Percentiles rank a stretch among this genome's conserved stretches.
Conservation (phyloP, 2,329 filamentous ascomycete genomes). For the Plenodomus lindquistii region DNA sequence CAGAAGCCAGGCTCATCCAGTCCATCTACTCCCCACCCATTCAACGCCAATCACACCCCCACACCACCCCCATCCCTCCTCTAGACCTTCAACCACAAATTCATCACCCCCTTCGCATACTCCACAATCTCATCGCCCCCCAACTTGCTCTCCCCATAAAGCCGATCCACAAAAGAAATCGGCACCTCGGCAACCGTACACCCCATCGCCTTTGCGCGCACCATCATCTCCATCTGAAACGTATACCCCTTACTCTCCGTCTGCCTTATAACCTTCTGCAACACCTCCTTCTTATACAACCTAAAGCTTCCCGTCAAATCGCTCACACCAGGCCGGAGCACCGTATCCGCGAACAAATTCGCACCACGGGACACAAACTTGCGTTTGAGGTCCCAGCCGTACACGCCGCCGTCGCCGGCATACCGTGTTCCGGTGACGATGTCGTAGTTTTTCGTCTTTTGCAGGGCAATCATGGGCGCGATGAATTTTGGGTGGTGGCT, state of each 20-base stretch:
- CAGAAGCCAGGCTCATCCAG: background rate
- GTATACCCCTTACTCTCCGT: conserved; percentile 97
- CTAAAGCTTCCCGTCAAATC: conserved; percentile 95
- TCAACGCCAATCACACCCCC: no score
- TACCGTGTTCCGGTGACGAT: conserved; percentile 97
- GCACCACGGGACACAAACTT: conserved; percentile 80
- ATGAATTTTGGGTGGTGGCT: conserved; percentile 99
- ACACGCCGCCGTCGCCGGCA: conserved; percentile 82
- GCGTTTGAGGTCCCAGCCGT: conserved; percentile 89
- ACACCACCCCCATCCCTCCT: background rate
- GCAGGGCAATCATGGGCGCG: conserved; percentile 83
- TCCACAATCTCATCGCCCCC: conserved; percentile 95
- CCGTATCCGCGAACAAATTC: conserved; percentile 94
- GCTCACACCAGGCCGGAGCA: conserved; percentile 89
- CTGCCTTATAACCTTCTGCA: conserved; percentile 86
- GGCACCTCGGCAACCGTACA: conserved; percentile 93
- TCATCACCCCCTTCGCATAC: conserved; percentile 73
- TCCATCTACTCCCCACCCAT: conserved; percentile 29
- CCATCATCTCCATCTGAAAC: conserved; percentile 99
- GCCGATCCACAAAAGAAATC: conserved; percentile 86
- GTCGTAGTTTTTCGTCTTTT: conserved; percentile 80
- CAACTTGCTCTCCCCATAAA: conserved; percentile 95
- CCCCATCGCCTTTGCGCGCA: conserved; percentile 93
- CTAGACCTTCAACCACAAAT: conserved; percentile 55
- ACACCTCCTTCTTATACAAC: conserved; percentile 86